A percentile compares a stretch with the other conserved stretches of the same genome.
Evolutionary conservation across 176 grass and related monocot genomes (phyloP).

Genomic region (Oryza rufipogon): DNA sequence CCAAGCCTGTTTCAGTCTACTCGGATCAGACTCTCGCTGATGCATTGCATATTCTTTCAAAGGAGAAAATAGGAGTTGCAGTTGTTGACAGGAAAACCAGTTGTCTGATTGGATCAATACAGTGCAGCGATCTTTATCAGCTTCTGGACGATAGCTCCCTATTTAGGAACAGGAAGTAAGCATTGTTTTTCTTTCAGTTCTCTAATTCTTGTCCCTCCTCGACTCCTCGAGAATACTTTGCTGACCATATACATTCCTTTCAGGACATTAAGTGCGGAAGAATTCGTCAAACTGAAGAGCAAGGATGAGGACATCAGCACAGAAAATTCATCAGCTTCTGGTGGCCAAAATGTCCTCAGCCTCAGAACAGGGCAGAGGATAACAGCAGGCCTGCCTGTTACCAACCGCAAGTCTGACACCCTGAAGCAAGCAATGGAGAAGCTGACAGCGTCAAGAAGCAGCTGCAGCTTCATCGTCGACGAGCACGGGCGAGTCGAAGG

Average conservation of each 20-base stretch:
- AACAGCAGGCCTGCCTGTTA: background rate
- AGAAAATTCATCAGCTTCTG: background rate
- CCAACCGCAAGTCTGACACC: conserved; percentile 42
- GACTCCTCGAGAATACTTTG: background rate
- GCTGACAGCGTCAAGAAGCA: conserved; percentile 34
- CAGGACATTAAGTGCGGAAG: conserved; percentile 32
- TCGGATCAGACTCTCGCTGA: conserved; percentile 45
- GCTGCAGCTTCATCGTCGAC: conserved; percentile 52
- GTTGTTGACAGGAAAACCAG: conserved; percentile 48
- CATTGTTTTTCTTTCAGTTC: background rate
- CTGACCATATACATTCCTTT: background rate
- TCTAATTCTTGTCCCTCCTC: background rate
- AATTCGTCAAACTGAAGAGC: conserved; percentile 40
- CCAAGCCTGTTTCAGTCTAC: conserved; percentile 34
- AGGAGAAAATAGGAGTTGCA: conserved; percentile 46
- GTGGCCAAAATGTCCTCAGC: conserved; percentile 1
- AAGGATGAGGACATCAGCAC: background rate
- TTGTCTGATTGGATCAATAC: conserved; percentile 45
- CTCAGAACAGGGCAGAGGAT: conserved; percentile 3
- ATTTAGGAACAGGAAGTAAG: conserved; percentile 60
- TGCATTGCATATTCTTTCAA: conserved; percentile 42
- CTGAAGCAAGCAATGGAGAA: conserved; percentile 60
- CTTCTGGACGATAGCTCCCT: conserved; percentile 55
- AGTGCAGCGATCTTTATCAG: conserved; percentile 48
- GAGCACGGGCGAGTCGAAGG: conserved; percentile 39